phyloP scores from a whole-genome alignment of 352 stramenopile genomes.

The Globisporangium orthogonon region DNA sequence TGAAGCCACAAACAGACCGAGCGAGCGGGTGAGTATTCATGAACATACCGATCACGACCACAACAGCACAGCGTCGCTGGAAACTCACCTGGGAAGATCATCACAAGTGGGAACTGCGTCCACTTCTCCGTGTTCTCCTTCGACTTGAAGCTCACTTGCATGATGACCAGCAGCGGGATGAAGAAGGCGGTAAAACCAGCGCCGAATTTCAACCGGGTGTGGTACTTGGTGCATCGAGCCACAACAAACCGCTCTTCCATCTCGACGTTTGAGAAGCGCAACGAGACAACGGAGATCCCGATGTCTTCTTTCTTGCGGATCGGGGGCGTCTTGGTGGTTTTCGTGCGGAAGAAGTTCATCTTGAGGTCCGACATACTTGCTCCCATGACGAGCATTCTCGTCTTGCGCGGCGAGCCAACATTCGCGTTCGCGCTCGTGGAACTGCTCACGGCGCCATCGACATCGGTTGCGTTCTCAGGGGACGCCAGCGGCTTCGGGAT shows the following conservation, averaged over 20 bases:
- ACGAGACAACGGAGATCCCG: conserved; percentile 61
- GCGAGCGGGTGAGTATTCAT: background rate
- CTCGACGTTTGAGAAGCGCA: conserved; percentile 60
- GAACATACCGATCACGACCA: background rate
- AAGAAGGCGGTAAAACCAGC: conserved; percentile 74
- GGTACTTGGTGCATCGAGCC: conserved; percentile 56
- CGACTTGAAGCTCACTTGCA: conserved; percentile 80
- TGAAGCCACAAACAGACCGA: background rate
- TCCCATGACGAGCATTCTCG: conserved; percentile 39
- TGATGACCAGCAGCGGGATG: conserved; percentile 80
- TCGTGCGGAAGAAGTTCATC: conserved; percentile 64
- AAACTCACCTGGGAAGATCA: conserved; percentile 63
- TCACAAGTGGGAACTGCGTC: conserved; percentile 64
- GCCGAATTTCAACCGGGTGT: conserved; percentile 64
- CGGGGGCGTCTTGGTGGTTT: conserved; percentile 17
- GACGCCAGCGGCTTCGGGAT: conserved; percentile 44
- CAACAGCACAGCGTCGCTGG: background rate
- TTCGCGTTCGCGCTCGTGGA: conserved; percentile 19
- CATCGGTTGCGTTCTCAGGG: conserved; percentile 12
- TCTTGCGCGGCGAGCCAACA: conserved; percentile 25
- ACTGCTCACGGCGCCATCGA: conserved; percentile 25
- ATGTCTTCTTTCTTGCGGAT: conserved; percentile 70
- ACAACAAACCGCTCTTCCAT: conserved; percentile 61
- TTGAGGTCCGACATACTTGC: conserved; percentile 60
- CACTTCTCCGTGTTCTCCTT: conserved; percentile 57